A percentile compares a stretch with the other conserved stretches of the same genome.
These are phyloP conservation scores for Pistacia vera DNA, from an alignment of 345 rosid species.

Conservation along the genomic window DNA sequence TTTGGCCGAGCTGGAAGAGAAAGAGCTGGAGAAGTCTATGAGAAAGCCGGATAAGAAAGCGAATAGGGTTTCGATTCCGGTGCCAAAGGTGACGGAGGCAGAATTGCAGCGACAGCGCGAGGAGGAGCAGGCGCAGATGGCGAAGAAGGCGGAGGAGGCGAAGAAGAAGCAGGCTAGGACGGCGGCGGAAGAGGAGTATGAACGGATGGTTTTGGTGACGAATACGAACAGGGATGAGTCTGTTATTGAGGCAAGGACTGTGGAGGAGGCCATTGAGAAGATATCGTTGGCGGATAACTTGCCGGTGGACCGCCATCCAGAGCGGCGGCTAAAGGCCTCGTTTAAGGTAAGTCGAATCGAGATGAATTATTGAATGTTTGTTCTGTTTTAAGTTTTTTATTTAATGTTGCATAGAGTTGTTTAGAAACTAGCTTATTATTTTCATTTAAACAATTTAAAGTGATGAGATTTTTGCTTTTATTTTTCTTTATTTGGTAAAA, in stretches of 20 bases:
- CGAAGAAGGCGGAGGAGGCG: constrained; percentile 69
- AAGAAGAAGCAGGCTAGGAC: constrained; percentile 66
- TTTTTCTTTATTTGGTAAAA: neutral
- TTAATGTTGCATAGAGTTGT: neutral
- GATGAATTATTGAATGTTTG: neutral
- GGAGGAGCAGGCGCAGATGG: constrained; percentile 73
- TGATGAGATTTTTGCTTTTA: neutral
- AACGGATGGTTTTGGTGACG: constrained; percentile 69
- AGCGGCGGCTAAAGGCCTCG: constrained; percentile 86
- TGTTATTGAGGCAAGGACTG: constrained; percentile 76
- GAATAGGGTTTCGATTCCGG: constrained; percentile 69
- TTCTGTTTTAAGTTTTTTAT: neutral
- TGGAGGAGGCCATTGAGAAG: constrained; percentile 84
- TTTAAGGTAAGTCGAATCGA: constrained; percentile 61
- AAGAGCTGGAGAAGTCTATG: constrained; percentile 66
- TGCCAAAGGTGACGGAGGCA: constrained; percentile 85
- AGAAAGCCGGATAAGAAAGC: constrained; percentile 89
- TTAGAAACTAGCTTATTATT: neutral
- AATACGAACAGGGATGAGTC: constrained; percentile 92
- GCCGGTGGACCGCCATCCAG: constrained; percentile 83
- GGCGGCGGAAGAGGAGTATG: constrained; percentile 92
- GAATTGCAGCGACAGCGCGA: constrained; percentile 59
- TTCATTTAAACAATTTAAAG: neutral
- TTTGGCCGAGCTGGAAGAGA: constrained; percentile 84
- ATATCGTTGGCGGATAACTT: constrained; percentile 68